Evolutionary conservation across 2,329 filamentous ascomycete genomes (phyloP).

Genomic region (Pyrenophora seminiperda): DNA sequence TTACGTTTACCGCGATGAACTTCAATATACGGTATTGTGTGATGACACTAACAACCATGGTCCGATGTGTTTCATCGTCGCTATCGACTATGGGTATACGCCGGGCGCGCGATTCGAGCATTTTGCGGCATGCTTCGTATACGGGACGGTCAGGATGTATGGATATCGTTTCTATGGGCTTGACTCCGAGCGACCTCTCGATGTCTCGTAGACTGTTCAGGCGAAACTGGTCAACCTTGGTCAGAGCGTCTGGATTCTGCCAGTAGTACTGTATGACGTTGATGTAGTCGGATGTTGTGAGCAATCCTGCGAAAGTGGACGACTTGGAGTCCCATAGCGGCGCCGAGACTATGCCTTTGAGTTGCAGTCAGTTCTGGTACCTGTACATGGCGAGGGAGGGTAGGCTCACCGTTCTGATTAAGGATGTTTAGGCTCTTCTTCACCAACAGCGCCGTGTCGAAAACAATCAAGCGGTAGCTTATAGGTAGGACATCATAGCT

Average conservation of each 20-base stretch:
- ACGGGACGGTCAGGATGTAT: constrained; percentile 88
- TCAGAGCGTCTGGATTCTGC: constrained; percentile 89
- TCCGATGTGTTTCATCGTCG: constrained; percentile 89
- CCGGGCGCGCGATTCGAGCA: constrained; percentile 90
- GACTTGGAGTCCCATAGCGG: constrained; percentile 95
- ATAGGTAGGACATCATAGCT: constrained; percentile 98
- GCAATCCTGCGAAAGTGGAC: constrained; percentile 88
- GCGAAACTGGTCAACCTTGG: constrained; percentile 90
- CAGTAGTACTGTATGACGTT: constrained; percentile 99
- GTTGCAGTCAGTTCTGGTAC: constrained; percentile 18
- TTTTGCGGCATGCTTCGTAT: constrained; percentile 92
- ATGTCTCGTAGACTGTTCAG: constrained; percentile 93
- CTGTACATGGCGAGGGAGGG: neutral
- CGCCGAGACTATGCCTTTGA: constrained; percentile 89
- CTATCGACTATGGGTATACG: constrained; percentile 92
- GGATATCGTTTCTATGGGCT: constrained; percentile 92
- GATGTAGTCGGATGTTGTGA: constrained; percentile 97
- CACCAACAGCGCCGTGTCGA: constrained; percentile 92
- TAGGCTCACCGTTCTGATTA: constrained; percentile 80
- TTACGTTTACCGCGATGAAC: constrained; percentile 94
- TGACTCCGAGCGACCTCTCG: constrained; percentile 88
- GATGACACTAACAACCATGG: constrained; percentile 94
- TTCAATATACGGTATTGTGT: constrained; percentile 99
- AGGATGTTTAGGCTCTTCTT: constrained; percentile 97
- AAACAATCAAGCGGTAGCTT: constrained; percentile 92